Evolutionary conservation across 1,284 basidiomycete species (phyloP).

Genomic region (Cutaneotrichosporon curvatum): DNA sequence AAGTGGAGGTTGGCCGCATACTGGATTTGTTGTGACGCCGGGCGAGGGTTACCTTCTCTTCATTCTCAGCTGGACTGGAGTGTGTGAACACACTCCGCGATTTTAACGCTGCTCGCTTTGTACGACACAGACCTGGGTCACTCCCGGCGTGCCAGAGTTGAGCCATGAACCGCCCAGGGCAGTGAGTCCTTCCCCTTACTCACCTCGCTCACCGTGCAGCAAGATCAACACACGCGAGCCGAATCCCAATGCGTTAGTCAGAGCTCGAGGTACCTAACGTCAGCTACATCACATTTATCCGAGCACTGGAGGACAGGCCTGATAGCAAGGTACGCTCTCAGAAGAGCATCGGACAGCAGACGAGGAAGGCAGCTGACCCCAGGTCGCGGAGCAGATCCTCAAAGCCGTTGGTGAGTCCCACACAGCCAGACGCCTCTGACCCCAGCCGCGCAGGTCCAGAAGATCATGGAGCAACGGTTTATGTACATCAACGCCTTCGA

Average conservation of each 20-base stretch:
- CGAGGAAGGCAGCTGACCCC: not conserved
- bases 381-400: conserved; percentile 39
- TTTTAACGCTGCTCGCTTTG: too few relatives aligned
- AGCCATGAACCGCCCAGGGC: conserved; percentile 19
- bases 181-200: not conserved
- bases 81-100: too few relatives aligned
- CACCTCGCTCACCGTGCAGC: conserved; percentile 14
- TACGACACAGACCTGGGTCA: too few relatives aligned
- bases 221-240: conserved; percentile 39
- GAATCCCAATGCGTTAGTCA: conserved; percentile 38
- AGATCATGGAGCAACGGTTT: conserved; percentile 40
- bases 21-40: not conserved
- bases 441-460: conserved; percentile 35
- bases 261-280: not conserved
- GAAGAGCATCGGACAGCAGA: too few relatives aligned
- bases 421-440: not conserved
- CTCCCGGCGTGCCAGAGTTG: too few relatives aligned
- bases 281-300: conserved; percentile 42
- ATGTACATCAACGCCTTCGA: conserved; percentile 42
- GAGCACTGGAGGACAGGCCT: conserved; percentile 27
- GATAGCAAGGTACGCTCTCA: conserved; percentile 30
- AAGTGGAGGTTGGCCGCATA: not conserved
- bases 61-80: too few relatives aligned
- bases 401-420: conserved; percentile 38
- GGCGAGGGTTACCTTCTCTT: not conserved